Evolutionary conservation across 805 yeast species (phyloP), one percentile per base, ranked within the genome.

Genomic region (Ogataea kodamae): DNA sequence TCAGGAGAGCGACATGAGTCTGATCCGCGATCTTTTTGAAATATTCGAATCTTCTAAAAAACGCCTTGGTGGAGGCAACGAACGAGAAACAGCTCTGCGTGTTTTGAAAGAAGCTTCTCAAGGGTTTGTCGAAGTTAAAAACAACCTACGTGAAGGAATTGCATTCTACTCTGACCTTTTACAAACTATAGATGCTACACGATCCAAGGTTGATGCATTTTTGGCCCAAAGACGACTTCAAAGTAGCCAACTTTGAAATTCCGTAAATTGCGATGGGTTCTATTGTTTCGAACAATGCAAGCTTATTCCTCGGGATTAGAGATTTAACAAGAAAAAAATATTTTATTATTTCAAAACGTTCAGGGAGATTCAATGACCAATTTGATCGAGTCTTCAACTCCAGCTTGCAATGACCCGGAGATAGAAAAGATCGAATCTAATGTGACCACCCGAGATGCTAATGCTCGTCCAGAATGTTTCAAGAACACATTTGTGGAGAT

Each of bases 91-190:
- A 14, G 70, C 72, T 1, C 54, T 83, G 25, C 76, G 74, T 34
- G 59, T 55, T 1, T 54, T 82, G 18, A 81, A 76, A 34, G 55
- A 64, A 5, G 73, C 70, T 1, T 72, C 66, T 42, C 55, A 62
- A 23, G 68, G 72, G 29, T 81, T 66, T 48, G 55, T 67, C 18
- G 85, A 81, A 46, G 66, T 85, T 2, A 55, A 69, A 11, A 61
- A 67, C 5, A 81, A 84, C 50, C 54, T 86, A 17, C 69, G 69
- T 18, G 83, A 81, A 46, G 96, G 95, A 0, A 48, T 73, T 0
- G 68, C 69, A 34, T 88, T 88, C 52, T 89, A 89, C 60, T 67
- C 67, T 22, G 81, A 78, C 33, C 72, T 85, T 40, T 59, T 69
- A 18, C 55, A 55, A 6, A 71, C 72, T 33, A 21, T 46, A 75